Base-by-base conservation (phyloP, 345 rosid genomes). In the Hibiscus trionum region DNA sequence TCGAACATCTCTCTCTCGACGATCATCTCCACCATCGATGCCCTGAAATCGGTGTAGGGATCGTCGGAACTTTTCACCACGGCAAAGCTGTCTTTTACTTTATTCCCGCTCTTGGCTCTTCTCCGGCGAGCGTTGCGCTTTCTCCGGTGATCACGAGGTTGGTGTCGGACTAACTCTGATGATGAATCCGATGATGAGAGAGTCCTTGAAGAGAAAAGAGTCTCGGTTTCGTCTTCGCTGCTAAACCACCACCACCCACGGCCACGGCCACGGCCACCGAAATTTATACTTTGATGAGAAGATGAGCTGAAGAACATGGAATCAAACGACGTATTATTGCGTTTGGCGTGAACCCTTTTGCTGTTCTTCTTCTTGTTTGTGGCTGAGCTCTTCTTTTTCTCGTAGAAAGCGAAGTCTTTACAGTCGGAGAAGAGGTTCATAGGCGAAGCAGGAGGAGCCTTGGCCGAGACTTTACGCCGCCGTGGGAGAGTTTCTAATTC, bases 1-100 rank as follows among this genome's bases (percentile, higher is more conserved):
- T 76, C 83, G 66, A 88, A 88, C 70, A 91, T 83, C 78, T 86
- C 85, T 76, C 81, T 88, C 84, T 88, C 97, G 59, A 86, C 61
- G 5, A 91, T 91, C 97, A 91, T 91, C 87, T 91, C 95, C 81
- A 85, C 85, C 96, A 87, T 89, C 11, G 96, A 91, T 59, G 76
- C 80, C 77, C 85, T 82, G 59, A 91, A 91, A 76, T 91, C 97
- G 19, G 81, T 86, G 61, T 82, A 83, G 1, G 96, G 97, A 63
- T 88, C 88, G 5, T 83, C 74, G 0, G 97, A 91, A 63, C 82
- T 82, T 88, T 89, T 91, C 85, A 88, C 97, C 73, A 93, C 93
- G 0, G 93, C 97, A 27, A 87, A 86, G 83, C 98, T 91, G 63
- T 83, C 96, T 56, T 83, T 82, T 44, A 89, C 87, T 70, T 83